Evolutionary conservation across 2,329 filamentous ascomycete genomes (phyloP).

Genomic region (Aspergillus costaricaensis): DNA sequence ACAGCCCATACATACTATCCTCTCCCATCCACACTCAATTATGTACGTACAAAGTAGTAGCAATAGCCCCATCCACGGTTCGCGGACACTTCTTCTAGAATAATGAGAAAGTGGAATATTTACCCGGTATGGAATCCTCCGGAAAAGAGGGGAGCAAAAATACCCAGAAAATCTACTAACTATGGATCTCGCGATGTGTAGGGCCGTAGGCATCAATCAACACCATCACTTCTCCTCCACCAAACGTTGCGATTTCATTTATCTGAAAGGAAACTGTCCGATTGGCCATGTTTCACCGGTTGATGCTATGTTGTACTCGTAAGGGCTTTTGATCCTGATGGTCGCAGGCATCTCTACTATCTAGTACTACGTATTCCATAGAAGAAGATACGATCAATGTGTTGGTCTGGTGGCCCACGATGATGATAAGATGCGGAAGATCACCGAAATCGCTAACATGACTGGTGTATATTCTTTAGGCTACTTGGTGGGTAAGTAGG

Average conservation of each 20-base stretch:
- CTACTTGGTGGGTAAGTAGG: too few relatives aligned
- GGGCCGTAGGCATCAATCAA: background rate
- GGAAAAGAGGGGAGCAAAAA: background rate
- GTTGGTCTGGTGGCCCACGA: background rate
- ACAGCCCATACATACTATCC: background rate
- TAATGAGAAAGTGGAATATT: background rate
- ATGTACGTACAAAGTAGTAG: background rate
- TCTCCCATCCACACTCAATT: background rate
- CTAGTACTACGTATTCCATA: background rate
- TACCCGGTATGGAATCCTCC: background rate
- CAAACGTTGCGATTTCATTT: background rate
- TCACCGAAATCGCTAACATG: background rate
- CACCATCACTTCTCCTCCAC: background rate
- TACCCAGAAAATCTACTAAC: background rate
- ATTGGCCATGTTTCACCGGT: background rate
- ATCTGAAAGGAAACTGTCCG: background rate
- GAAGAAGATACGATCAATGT: background rate
- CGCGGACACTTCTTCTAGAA: background rate
- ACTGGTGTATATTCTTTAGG: background rate
- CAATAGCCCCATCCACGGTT: background rate
- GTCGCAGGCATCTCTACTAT: background rate
- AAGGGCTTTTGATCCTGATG: background rate
- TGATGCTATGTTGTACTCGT: background rate
- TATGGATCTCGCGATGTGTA: background rate
- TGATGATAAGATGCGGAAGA: slow-evolving; percentile 1